phyloP scores from a whole-genome alignment of 306 rosid species.

The Citrullus amarus region DNA sequence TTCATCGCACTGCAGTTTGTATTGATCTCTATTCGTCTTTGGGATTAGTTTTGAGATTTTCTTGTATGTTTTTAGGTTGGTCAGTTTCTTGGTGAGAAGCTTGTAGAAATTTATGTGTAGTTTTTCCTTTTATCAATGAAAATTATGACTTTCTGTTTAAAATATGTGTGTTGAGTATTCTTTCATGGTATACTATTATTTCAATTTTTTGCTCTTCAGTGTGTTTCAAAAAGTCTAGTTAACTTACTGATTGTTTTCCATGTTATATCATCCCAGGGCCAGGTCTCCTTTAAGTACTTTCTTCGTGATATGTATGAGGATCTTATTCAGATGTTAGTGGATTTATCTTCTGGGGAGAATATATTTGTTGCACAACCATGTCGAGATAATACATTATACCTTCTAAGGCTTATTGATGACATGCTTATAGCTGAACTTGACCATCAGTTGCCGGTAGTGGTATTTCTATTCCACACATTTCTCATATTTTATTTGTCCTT shows the following conservation, averaged over 20 bases:
- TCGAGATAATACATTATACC: constrained; percentile 81
- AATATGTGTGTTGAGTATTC: not conserved
- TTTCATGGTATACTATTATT: not conserved
- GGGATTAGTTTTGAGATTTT: too few species aligned
- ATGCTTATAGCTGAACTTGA: constrained; percentile 75
- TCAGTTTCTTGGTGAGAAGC: not conserved
- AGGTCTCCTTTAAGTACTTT: constrained; percentile 31
- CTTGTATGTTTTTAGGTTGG: too few species aligned
- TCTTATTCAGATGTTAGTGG: constrained; percentile 55
- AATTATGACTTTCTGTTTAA: not conserved
- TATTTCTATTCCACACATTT: not conserved
- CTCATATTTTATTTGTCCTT: not conserved
- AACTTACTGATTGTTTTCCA: constrained; percentile 13
- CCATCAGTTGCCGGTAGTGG: constrained; percentile 68
- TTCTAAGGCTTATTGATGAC: constrained; percentile 79
- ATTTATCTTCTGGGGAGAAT: constrained; percentile 63
- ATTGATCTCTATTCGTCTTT: too few species aligned
- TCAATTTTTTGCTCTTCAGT: constrained; percentile 7
- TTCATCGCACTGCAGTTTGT: too few species aligned
- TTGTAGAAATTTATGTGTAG: not conserved
- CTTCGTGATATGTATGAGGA: constrained; percentile 81
- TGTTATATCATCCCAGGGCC: constrained; percentile 41
- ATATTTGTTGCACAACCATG: constrained; percentile 74
- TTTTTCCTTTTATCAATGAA: not conserved
- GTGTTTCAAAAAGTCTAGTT: constrained; percentile 2